Base-by-base conservation (phyloP, 1,139 yeast genomes). In the Geotrichum histeridarum region DNA sequence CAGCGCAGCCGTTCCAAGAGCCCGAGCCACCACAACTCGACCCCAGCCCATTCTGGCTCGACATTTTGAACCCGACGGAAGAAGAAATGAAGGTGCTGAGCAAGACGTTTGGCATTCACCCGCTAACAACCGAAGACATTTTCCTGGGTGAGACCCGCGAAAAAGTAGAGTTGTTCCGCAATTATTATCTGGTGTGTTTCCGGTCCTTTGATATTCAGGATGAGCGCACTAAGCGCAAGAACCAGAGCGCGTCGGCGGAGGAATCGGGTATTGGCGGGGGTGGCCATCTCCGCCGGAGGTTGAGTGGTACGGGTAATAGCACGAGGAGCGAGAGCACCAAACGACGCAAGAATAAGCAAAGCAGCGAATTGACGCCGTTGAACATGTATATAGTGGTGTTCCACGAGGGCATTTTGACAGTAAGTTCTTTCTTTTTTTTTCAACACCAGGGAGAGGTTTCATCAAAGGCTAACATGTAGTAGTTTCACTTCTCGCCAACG, bases 91-190 rank as follows among this genome's bases (percentile, higher is more conserved):
- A 89, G 67, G 93, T 87, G 0, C 66, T 93, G 14, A 83, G 95
- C 30, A 89, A 90, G 64, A 83, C 97, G 0, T 91, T 91, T 71
- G 95, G 95, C 0, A 88, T 91, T 57, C 97, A 91, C 69, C 98
- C 98, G 0, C 78, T 91, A 64, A 93, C 99, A 0, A 87, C 97
- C 0, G 99, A 93, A 68, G 99, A 93, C 73, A 93, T 93, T 55
- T 88, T 88, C 61, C 74, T 90, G 38, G 96, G 96, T 2, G 99
- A 93, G 66, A 84, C 96, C 1, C 80, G 99, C 57, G 99, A 93
- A 70, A 93, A 93, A 66, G 97, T 93, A 27, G 99, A 93, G 69
- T 70, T 93, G 48, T 93, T 93, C 27, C 82, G 84, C 62, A 86
- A 86, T 59, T 93, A 93, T 67, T 93, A 93, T 68, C 83, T 93